phyloP scores from a whole-genome alignment of 805 yeast species.

The Metschnikowia henanensis region DNA sequence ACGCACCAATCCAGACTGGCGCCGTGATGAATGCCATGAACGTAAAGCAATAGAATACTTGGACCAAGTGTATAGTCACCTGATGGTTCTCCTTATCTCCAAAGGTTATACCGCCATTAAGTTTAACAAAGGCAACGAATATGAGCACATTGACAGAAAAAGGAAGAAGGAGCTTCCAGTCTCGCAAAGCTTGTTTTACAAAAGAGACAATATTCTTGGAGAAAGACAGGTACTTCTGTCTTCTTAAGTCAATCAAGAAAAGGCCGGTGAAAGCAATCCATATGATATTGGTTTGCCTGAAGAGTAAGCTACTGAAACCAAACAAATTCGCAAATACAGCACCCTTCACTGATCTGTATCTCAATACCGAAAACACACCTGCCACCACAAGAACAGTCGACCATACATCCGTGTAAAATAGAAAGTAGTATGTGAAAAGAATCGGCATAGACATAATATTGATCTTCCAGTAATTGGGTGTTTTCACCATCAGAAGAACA shows the following conservation, averaged over 20 bases:
- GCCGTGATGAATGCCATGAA: conserved; percentile 65
- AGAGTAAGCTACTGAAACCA: conserved; percentile 63
- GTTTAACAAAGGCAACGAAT: conserved; percentile 57
- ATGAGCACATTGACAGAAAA: conserved; percentile 49
- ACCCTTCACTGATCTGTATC: conserved; percentile 20
- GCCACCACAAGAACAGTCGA: conserved; percentile 66
- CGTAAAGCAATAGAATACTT: conserved; percentile 72
- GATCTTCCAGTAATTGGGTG: conserved; percentile 24
- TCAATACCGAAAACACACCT: conserved; percentile 49
- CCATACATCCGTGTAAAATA: conserved; percentile 96
- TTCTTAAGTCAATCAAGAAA: conserved; percentile 50
- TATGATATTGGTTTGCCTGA: conserved; percentile 89
- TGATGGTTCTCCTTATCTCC: conserved; percentile 91
- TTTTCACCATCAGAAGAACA: conserved; percentile 31
- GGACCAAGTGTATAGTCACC: conserved; percentile 71
- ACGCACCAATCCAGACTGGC: conserved; percentile 68
- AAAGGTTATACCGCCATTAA: conserved; percentile 82
- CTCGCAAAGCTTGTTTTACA: conserved; percentile 12
- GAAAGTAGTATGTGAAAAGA: conserved; percentile 65
- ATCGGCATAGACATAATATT: conserved; percentile 59
- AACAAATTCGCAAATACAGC: conserved; percentile 48
- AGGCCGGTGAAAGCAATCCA: conserved; percentile 73
- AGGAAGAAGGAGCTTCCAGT: conserved; percentile 43
- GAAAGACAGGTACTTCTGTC: conserved; percentile 10
- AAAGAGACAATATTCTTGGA: conserved; percentile 1